Conservation (phyloP, 768 basidiomycete species). For the Polyporus arcularius region DNA sequence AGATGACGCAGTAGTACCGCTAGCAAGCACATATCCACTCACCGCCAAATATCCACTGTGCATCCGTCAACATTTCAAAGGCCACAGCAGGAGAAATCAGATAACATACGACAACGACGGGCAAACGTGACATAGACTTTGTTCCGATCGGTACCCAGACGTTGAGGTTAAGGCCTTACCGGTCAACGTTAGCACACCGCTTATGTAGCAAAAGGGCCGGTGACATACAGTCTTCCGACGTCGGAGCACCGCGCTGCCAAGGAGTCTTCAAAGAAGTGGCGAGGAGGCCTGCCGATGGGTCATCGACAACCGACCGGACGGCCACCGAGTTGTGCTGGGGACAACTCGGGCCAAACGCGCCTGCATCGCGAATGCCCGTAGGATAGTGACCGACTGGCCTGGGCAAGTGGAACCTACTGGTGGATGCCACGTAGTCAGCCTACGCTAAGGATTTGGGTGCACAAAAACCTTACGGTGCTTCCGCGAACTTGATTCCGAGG, state of each 20-base stretch:
- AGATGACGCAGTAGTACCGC: not conserved
- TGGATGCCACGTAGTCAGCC: no score
- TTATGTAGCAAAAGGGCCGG: no score
- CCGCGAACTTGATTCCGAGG: constrained; percentile 4
- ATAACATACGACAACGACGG: constrained; percentile 6
- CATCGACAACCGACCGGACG: not conserved
- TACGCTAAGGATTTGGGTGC: not conserved
- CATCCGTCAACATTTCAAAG: not conserved
- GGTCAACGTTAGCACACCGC: not conserved
- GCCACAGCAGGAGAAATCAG: not conserved
- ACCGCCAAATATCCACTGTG: constrained; percentile 26
- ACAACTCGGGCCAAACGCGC: constrained; percentile 26
- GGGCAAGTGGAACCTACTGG: constrained; percentile 17
- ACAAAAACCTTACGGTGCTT: not conserved
- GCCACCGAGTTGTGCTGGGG: constrained; percentile 22
- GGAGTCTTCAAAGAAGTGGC: no score
- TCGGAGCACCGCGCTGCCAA: no score
- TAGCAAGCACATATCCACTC: not conserved
- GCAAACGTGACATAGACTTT: not conserved
- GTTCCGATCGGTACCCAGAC: constrained; percentile 8
- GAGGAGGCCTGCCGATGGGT: constrained; percentile 15
- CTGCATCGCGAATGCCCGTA: constrained; percentile 19
- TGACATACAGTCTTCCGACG: constrained; percentile 6
- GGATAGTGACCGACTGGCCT: constrained; percentile 22
- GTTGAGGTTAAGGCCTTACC: constrained; percentile 11